Percentiles rank a stretch among this genome's conserved stretches.
phyloP scores from a whole-genome alignment of 73 alveolate species.

The Paramecium primaurelia region DNA sequence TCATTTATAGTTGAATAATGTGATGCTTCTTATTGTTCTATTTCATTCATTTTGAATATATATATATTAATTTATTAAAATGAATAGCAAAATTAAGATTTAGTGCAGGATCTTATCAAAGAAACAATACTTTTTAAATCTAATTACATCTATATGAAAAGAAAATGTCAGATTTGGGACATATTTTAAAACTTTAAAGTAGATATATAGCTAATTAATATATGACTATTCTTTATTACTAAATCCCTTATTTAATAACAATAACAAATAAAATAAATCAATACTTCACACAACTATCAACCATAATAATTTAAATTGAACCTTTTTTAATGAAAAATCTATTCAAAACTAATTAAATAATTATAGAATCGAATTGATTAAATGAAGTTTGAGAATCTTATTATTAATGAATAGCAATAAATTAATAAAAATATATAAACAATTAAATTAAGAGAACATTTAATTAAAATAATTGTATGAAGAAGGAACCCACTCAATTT shows the following conservation, averaged over 20 bases:
- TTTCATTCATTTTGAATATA: background rate
- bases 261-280: background rate
- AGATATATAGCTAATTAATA: background rate
- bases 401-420: background rate
- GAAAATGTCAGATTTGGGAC: background rate
- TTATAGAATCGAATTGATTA: background rate
- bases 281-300: background rate
- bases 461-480: too few species aligned
- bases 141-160: background rate
- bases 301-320: background rate
- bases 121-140: background rate
- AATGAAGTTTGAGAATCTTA: background rate
- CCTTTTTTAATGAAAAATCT: background rate
- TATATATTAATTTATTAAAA: background rate
- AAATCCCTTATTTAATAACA: background rate
- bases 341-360: background rate
- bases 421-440: background rate
- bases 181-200: background rate
- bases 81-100: background rate
- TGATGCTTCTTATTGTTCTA: constrained; percentile 17
- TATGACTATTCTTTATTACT: background rate
- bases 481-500: too few species aligned
- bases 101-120: background rate
- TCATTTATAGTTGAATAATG: constrained; percentile 40
- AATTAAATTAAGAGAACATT: too few species aligned